phyloP scores from a whole-genome alignment of 306 rosid species.

The barrel medic (Medicago truncatula) region DNA sequence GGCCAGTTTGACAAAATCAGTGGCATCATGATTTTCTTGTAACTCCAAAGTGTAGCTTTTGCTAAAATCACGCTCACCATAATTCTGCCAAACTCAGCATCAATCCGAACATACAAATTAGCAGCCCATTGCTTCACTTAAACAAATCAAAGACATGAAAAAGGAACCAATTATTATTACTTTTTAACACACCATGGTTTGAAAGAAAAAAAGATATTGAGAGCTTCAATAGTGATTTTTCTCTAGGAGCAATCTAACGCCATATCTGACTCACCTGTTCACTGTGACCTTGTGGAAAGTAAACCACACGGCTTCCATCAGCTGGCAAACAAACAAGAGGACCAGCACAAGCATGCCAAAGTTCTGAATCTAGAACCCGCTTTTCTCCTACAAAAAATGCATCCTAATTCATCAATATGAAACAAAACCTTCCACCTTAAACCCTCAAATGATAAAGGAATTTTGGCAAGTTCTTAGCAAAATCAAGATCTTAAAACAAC shows the following conservation, averaged over 20 bases:
- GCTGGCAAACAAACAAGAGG: slow-evolving; percentile 91
- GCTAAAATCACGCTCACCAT: too few species aligned
- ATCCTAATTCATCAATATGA: slow-evolving; percentile 36
- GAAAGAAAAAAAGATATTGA: background rate
- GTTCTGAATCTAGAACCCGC: slow-evolving; percentile 91
- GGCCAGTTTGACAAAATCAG: too few species aligned
- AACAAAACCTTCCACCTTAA: slow-evolving; percentile 23
- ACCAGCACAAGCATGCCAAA: slow-evolving; percentile 99
- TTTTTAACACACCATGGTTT: background rate
- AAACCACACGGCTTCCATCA: slow-evolving; percentile 88
- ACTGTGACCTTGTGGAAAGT: slow-evolving; percentile 97
- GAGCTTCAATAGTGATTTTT: background rate
- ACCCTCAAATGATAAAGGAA: slow-evolving; percentile 31
- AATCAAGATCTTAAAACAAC: slow-evolving; percentile 43
- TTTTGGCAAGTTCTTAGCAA: slow-evolving; percentile 32
- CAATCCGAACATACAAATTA: background rate
- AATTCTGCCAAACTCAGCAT: background rate
- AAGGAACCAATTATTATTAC: background rate
- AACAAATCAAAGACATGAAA: slow-evolving; percentile 16
- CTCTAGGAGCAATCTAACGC: slow-evolving; percentile 12
- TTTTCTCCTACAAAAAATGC: slow-evolving; percentile 73
- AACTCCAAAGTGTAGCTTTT: too few species aligned
- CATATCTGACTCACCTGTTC: slow-evolving; percentile 72
- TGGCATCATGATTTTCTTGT: too few species aligned
- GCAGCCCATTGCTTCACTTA: background rate